Evolutionary conservation across 164 flowering plant genomes (phyloP), one percentile per base, ranked within the genome.

Genomic region (Nelumbo lutea): DNA sequence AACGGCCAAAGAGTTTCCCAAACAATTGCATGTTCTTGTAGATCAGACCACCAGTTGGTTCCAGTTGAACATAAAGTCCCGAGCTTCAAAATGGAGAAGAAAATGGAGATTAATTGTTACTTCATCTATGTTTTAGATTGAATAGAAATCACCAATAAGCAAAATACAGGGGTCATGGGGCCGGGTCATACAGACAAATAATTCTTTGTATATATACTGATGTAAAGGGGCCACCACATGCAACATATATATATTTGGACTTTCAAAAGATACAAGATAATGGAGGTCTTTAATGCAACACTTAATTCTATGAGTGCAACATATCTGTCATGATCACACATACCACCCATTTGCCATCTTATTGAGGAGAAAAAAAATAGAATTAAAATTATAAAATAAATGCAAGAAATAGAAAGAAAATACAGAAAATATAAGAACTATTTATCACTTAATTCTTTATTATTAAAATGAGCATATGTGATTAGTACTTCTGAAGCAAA

Each of bases 221-320:
- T 45, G 9, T n/a, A 67, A 48, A 60, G 70, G 62, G 59, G 39
- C 70, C 59, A 47, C 70, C 59, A 59, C 42, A 51, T 43, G 7
- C 43, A 42, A 13, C 52, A 67, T 67, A 57, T 67, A 58, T 67
- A 10, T 67, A 44, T 11, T 43, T 56, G 52, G 14, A 15, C 47
- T 44, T 64, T 27, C 66, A 27, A 62, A 62, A 43, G 65, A 62
- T 62, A 52, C 48, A 43, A 13, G 38, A 48, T 11, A 47, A 56
- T 52, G 46, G 50, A n/a, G 59, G 69, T 15, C 51, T 44, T 67
- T 14, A 67, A 67, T 67, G 69, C 51, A 56, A 56, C 42, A 67
- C 69, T 62, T 67, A 67, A 67, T 67, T 45, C 41, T 62, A 67
- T 67, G 42, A 67, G 53, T 66, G 57, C 57, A n/a, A 8, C 11